These are phyloP conservation scores for Rhytidiadelphus loreus DNA, from an alignment of 225 moss, liverwort and hornwort genomes.

Conservation along the genomic window DNA sequence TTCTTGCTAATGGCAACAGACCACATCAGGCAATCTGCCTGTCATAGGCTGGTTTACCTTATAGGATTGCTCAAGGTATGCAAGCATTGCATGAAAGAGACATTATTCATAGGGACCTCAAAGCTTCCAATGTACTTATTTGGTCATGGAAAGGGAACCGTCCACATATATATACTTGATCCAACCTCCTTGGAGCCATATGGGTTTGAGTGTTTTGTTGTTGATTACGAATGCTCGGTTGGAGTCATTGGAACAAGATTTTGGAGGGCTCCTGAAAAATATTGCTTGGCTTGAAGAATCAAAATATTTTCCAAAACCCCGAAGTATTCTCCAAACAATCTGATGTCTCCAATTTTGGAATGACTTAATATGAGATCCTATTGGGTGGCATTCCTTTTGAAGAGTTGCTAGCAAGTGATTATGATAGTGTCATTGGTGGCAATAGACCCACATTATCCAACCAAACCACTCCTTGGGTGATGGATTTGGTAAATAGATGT, in stretches of 20 bases:
- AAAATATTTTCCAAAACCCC: not conserved
- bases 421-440: not conserved
- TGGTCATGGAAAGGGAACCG: fast-evolving
- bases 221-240: not conserved
- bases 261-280: not conserved
- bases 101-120: not conserved
- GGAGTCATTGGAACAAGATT: not conserved
- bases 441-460: not conserved
- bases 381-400: not conserved
- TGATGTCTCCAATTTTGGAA: not conserved
- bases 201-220: not conserved
- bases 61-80: not conserved
- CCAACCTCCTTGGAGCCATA: fast-evolving
- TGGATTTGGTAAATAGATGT: not conserved
- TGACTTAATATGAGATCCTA: not conserved
- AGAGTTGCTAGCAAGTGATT: not conserved
- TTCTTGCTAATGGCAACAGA: no score
- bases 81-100: not conserved
- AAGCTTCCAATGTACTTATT: not conserved
- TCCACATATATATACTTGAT: fast-evolving
- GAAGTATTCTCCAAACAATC: not conserved
- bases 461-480: not conserved
- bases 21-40: no score
- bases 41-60: no score
- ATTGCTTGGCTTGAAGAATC: not conserved